phyloP scores from a whole-genome alignment of 2,329 filamentous ascomycete species.

The Stachybotrys chlorohalonatus region DNA sequence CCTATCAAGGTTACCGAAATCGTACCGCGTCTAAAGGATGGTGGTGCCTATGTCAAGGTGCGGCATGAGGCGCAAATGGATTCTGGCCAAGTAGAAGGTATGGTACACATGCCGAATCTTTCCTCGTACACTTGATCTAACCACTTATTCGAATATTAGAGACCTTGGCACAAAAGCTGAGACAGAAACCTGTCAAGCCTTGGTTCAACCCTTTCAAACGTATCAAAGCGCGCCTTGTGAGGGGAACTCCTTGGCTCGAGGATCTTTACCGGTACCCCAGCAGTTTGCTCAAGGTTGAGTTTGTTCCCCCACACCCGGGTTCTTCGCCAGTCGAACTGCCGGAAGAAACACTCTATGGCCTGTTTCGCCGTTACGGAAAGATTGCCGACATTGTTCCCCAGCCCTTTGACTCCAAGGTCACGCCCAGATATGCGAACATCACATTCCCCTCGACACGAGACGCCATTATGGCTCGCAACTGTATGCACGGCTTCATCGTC shows the following conservation, averaged over 20 bases:
- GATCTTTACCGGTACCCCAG: conserved; percentile 81
- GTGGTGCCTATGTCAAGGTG: conserved; percentile 89
- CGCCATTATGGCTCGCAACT: conserved; percentile 84
- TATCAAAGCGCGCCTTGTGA: conserved; percentile 64
- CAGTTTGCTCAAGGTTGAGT: conserved; percentile 70
- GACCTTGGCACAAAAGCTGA: conserved; percentile 53
- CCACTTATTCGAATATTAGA: conserved; percentile 17
- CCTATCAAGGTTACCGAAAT: conserved; percentile 70
- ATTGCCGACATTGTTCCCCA: conserved; percentile 78
- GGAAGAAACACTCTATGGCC: conserved; percentile 76
- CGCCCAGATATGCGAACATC: conserved; percentile 71
- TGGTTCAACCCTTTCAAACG: conserved; percentile 81
- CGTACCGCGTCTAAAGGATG: conserved; percentile 78
- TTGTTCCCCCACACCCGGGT: conserved; percentile 66
- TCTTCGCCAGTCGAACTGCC: conserved; percentile 66
- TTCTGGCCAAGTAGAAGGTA: conserved; percentile 33
- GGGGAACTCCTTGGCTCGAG: conserved; percentile 86
- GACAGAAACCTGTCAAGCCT: conserved; percentile 65
- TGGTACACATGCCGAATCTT: neutral
- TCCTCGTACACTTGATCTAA: neutral
- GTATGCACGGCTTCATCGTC: conserved; percentile 76
- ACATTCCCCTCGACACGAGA: conserved; percentile 67
- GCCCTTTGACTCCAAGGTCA: conserved; percentile 74
- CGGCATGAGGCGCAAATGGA: conserved; percentile 34
- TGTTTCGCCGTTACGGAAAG: conserved; percentile 87